A percentile compares a stretch with the other conserved stretches of the same genome.
These are phyloP conservation scores for Guadua angustifolia DNA, from an alignment of 176 grass and related monocot species.

Conservation along the genomic window DNA sequence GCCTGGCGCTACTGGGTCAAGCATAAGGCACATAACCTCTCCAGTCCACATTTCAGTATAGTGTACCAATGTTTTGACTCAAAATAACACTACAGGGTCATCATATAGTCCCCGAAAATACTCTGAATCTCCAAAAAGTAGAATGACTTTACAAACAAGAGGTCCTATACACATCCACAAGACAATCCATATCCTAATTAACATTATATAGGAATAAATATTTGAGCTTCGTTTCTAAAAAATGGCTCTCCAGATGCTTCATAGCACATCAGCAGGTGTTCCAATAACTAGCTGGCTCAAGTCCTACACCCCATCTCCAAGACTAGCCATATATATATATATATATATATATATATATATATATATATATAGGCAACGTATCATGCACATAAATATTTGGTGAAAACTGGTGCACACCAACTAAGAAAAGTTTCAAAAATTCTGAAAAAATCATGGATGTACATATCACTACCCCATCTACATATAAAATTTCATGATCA, in stretches of 20 bases:
- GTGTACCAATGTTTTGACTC: not conserved
- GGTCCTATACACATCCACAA: not conserved
- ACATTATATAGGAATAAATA: not conserved
- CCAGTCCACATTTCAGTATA: conserved; percentile 4
- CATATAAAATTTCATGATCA: too few species aligned
- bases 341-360: too few species aligned
- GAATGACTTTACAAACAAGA: conserved; percentile 16
- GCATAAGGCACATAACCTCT: not conserved
- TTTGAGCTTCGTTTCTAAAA: not conserved
- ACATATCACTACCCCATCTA: too few species aligned
- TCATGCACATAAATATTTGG: too few species aligned
- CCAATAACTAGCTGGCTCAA: not conserved
- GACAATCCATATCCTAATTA: not conserved
- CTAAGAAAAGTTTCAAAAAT: too few species aligned
- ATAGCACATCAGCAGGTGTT: not conserved
- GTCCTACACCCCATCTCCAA: not conserved
- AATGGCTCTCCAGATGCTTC: not conserved
- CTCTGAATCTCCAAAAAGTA: not conserved
- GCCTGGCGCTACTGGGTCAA: not conserved
- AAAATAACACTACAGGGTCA: not conserved
- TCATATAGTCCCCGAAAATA: not conserved
- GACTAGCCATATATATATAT: too few species aligned
- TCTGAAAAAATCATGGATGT: too few species aligned
- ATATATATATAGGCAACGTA: too few species aligned
- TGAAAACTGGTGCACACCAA: too few species aligned